Base-by-base conservation (phyloP, 2,329 filamentous ascomycete genomes). In the Paramyrothecium sp. region DNA sequence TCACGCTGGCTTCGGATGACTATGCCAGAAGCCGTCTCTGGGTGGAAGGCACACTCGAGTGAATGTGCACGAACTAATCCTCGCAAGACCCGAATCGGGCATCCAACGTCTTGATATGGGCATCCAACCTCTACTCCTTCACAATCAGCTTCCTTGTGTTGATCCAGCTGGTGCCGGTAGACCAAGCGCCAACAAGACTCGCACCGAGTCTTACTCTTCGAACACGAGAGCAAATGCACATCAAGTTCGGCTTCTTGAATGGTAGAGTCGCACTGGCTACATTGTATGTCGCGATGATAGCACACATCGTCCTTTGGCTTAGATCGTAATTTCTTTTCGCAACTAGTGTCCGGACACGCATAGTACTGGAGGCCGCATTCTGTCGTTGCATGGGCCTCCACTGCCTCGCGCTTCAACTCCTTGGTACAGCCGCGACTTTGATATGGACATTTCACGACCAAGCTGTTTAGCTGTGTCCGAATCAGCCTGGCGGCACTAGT, bases 371-470 rank as follows among this genome's bases (percentile, higher is more conserved):
- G 85, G 1, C 75, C 75, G 65, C 86, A 89, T 52, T 85, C 82
- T 20, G 76, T 76, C 8, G 78, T 77, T 46, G 85, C 77, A 64
- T 89, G 86, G 23, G 77, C 75, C 62, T 82, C 77, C 10, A 88
- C 75, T 23, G 80, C 74, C 47, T 84, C 82, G 10, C 86, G 78
- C 7, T 80, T 74, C 51, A 84, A 71, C 11, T 79, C 71, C 44
- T 76, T 71, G 41, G 72, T 68, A 67, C 86, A 89, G 10, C 83
- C 83, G 38, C 75, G 69, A 16, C 67, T 66, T 2, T 71, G 67
- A 61, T 85, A 83, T 2, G 86, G 85, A 56, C 86, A 89, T 57
- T 79, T 78, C 52, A 87, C 86, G 23, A 77, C 70, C 12, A 89
- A 75, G 57, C 75, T 80, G 60, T 87, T 85, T 20, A 89, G 80